phyloP scores from a whole-genome alignment of 441 rosid species.

The Dalechampia spathulata region DNA sequence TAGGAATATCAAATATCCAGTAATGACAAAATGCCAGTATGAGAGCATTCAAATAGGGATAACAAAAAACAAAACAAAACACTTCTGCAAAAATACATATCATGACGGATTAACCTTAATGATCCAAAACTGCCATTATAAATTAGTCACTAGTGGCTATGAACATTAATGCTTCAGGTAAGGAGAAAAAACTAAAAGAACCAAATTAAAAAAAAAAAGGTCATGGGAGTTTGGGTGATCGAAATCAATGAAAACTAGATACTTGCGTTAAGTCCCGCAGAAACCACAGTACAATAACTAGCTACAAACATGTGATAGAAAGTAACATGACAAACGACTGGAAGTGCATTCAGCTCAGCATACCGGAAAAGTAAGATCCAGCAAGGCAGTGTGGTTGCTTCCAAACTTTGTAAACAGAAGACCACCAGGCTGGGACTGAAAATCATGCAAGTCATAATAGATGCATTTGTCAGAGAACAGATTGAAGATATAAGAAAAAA shows the following conservation, averaged over 20 bases:
- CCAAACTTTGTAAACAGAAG: conserved; percentile 96
- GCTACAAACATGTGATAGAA: neutral
- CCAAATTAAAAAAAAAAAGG: no score
- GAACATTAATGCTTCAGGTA: no score
- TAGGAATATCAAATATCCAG: neutral
- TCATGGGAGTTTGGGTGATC: no score
- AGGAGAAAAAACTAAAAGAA: no score
- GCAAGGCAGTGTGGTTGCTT: conserved; percentile 86
- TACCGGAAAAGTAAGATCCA: conserved; percentile 97
- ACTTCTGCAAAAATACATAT: neutral
- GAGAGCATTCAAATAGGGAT: neutral
- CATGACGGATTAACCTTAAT: neutral
- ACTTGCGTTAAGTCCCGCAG: neutral
- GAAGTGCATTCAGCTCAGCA: conserved; percentile 14
- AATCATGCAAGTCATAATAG: neutral
- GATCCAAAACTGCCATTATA: neutral
- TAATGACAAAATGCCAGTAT: neutral
- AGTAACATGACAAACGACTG: neutral
- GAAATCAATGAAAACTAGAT: neutral
- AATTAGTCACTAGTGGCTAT: neutral
- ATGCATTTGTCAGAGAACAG: no score
- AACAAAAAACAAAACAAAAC: neutral
- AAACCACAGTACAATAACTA: neutral
- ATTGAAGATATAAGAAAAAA: neutral
- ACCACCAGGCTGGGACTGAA: conserved; percentile 95